Percentiles rank a stretch among this genome's conserved stretches.
Conservation (phyloP, 495 filamentous ascomycete genomes). For the Barbatosphaeria neglecta region DNA sequence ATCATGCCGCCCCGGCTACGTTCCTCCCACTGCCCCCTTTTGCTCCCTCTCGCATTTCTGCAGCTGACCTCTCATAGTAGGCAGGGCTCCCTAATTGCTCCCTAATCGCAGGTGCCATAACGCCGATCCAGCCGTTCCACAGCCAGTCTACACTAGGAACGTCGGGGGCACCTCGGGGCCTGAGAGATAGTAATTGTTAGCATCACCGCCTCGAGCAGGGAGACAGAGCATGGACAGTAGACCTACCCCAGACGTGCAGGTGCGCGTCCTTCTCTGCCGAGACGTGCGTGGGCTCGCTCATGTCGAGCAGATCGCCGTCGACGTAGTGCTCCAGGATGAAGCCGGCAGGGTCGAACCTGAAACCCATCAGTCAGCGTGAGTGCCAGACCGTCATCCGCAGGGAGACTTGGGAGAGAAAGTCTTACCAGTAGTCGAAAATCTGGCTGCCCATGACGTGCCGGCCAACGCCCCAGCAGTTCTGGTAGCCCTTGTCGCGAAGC, state of each 20-base stretch:
- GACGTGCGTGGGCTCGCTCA: constrained; percentile 39
- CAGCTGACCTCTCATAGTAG: no score
- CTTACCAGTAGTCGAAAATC: constrained; percentile 61
- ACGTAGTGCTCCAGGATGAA: constrained; percentile 57
- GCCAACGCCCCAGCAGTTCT: constrained; percentile 61
- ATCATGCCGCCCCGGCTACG: no score
- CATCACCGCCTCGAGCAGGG: neutral
- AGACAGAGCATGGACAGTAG: neutral
- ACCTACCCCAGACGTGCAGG: constrained; percentile 39
- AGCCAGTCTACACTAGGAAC: neutral
- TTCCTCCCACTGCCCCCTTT: no score
- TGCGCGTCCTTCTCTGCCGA: constrained; percentile 30
- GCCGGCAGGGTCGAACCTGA: constrained; percentile 47
- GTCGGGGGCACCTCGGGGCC: constrained; percentile 3
- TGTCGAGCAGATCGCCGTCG: constrained; percentile 59
- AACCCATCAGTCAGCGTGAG: neutral
- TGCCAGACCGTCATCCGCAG: neutral
- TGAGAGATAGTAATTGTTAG: neutral
- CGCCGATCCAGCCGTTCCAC: no score
- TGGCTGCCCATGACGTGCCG: constrained; percentile 56
- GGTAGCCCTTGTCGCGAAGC: constrained; percentile 51
- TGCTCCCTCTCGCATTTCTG: no score
- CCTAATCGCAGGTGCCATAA: no score
- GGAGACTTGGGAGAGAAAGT: neutral
- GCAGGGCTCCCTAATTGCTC: no score